Evolutionary conservation across 192 early-diverging fungal genomes (phyloP).

Genomic region (Cetraspora pellucida): DNA sequence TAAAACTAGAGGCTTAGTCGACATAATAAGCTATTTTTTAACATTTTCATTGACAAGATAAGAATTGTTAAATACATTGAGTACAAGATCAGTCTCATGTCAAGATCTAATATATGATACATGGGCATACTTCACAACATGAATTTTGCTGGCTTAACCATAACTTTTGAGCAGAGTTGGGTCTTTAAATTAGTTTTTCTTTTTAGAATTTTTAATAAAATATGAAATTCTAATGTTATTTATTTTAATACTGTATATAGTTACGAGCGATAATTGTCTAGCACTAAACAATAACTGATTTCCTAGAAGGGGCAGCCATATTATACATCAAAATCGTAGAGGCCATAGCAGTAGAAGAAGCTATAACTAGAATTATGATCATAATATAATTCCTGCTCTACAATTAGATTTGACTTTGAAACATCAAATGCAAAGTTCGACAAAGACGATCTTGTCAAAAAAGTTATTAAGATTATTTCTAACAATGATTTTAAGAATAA

Average conservation of each 20-base stretch:
- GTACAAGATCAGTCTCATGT: constrained; percentile 75
- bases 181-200: background rate
- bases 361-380: constrained; percentile 42
- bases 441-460: constrained; percentile 80
- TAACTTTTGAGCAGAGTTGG: constrained; percentile 86
- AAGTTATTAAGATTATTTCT: constrained; percentile 56
- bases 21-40: too few species aligned
- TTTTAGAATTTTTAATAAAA: background rate
- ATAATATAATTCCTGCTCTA: constrained; percentile 49
- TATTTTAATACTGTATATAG: background rate
- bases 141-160: constrained; percentile 82
- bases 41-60: constrained; percentile 20
- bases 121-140: constrained; percentile 86
- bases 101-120: constrained; percentile 88
- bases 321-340: constrained; percentile 49
- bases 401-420: constrained; percentile 95
- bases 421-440: constrained; percentile 93
- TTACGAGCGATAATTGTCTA: constrained; percentile 41
- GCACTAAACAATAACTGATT: constrained; percentile 46
- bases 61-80: constrained; percentile 56
- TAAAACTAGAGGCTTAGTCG: too few species aligned
- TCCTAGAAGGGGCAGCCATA: constrained; percentile 56
- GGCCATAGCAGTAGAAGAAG: constrained; percentile 46
- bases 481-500: constrained; percentile 42
- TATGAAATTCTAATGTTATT: background rate